Percentiles rank a stretch among this genome's conserved stretches.
Evolutionary conservation across 345 rosid genomes (phyloP).

Genomic region (Hibiscus trionum): DNA sequence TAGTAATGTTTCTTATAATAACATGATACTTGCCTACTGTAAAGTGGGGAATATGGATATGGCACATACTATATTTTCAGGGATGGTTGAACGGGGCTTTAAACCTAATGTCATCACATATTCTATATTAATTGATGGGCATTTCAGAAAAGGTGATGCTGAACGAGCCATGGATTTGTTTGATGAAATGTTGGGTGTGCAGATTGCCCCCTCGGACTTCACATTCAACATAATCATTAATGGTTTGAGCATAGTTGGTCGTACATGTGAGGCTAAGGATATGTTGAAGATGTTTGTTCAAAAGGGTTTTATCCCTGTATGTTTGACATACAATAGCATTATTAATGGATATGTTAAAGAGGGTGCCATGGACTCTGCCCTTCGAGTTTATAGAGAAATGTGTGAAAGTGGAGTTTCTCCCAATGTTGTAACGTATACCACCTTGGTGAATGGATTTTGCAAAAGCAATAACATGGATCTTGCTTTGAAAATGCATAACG

Average conservation of each 20-base stretch:
- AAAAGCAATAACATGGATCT: conserved; percentile 35
- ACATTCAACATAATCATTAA: conserved; percentile 47
- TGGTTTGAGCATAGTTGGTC: conserved; percentile 61
- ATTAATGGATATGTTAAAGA: conserved; percentile 63
- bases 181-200: conserved; percentile 40
- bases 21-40: conserved; percentile 51
- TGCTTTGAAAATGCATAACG: conserved; percentile 42
- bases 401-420: conserved; percentile 45
- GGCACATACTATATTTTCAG: conserved; percentile 34
- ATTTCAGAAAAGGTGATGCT: conserved; percentile 41
- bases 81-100: conserved; percentile 43
- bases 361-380: conserved; percentile 44
- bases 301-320: conserved; percentile 36
- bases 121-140: conserved; percentile 59
- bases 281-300: conserved; percentile 36
- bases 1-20: conserved; percentile 53
- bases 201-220: conserved; percentile 42
- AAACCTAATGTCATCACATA: conserved; percentile 54
- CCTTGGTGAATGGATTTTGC: conserved; percentile 58
- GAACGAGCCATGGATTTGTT: conserved; percentile 39
- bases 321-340: conserved; percentile 54
- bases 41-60: conserved; percentile 35
- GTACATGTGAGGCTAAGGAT: conserved; percentile 45
- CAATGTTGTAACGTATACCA: conserved; percentile 54
- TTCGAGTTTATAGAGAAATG: conserved; percentile 48